Conservation (phyloP, 2,329 filamentous ascomycete genomes). For the Teratosphaeria zuluensis region DNA sequence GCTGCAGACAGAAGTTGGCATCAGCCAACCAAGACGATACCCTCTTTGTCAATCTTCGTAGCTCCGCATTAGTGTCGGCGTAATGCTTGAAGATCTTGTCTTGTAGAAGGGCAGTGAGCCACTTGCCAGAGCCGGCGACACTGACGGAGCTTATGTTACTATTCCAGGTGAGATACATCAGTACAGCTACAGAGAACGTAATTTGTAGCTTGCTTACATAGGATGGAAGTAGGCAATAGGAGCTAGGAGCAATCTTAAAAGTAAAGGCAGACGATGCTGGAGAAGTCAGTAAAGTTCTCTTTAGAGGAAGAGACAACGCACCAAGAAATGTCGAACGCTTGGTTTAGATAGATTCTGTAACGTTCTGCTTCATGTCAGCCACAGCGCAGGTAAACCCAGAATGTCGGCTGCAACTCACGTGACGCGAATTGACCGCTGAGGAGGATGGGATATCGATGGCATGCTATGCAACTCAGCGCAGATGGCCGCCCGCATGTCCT, state of each 20-base stretch:
- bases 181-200: not conserved
- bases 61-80: conserved; percentile 33
- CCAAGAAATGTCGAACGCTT: conserved; percentile 32
- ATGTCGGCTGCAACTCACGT: conserved; percentile 16
- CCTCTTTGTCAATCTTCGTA: conserved; percentile 36
- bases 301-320: not conserved
- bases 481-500: conserved; percentile 41
- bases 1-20: conserved; percentile 43
- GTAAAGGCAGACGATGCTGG: conserved; percentile 40
- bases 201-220: conserved; percentile 16
- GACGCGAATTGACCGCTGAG: conserved; percentile 38
- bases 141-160: conserved; percentile 39
- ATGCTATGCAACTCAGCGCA: conserved; percentile 39
- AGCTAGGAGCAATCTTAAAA: conserved; percentile 39
- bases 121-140: conserved; percentile 41
- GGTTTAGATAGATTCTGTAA: conserved; percentile 35
- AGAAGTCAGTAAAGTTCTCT: not conserved
- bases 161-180: not conserved
- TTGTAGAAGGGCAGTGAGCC: conserved; percentile 39
- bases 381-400: not conserved
- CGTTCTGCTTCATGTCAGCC: conserved; percentile 8
- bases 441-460: conserved; percentile 43
- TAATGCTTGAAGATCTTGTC: conserved; percentile 43
- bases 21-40: conserved; percentile 43
- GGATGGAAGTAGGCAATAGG: conserved; percentile 45